Percentiles rank a stretch among this genome's conserved stretches.
phyloP scores from a whole-genome alignment of 148 eudicot genomes.

The Vaccinium vitisidaea region DNA sequence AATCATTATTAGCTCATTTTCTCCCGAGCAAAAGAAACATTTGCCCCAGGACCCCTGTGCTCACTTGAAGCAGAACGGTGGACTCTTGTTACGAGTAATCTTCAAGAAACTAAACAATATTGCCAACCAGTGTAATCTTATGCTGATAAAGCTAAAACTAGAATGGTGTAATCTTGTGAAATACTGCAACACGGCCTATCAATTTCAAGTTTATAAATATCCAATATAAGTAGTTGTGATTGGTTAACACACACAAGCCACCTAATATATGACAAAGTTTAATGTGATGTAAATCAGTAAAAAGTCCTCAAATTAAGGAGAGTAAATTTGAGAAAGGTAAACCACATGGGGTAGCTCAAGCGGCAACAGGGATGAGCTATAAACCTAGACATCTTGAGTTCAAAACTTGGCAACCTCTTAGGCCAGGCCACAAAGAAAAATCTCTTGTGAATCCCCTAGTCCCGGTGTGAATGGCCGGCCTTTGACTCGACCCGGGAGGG shows the following conservation, averaged over 20 bases:
- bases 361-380: too few relatives aligned
- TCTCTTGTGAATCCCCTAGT: too few relatives aligned
- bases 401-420: too few relatives aligned
- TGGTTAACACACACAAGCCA: neutral
- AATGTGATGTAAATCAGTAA: neutral
- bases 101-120: neutral
- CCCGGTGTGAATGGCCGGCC: too few relatives aligned
- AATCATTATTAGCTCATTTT: neutral
- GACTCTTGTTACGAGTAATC: neutral
- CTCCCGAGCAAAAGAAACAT: neutral
- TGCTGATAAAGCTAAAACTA: neutral
- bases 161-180: neutral
- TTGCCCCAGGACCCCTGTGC: neutral
- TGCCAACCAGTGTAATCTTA: neutral
- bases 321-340: neutral
- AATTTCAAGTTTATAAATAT: neutral
- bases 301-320: neutral
- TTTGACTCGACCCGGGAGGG: too few relatives aligned
- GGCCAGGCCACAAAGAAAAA: too few relatives aligned
- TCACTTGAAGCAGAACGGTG: neutral
- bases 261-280: neutral
- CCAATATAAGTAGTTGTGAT: neutral
- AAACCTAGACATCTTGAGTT: too few relatives aligned
- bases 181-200: neutral
- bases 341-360: too few relatives aligned